Evolutionary conservation across 805 yeast genomes (phyloP).

Genomic region (Pichia phayaonensis): DNA sequence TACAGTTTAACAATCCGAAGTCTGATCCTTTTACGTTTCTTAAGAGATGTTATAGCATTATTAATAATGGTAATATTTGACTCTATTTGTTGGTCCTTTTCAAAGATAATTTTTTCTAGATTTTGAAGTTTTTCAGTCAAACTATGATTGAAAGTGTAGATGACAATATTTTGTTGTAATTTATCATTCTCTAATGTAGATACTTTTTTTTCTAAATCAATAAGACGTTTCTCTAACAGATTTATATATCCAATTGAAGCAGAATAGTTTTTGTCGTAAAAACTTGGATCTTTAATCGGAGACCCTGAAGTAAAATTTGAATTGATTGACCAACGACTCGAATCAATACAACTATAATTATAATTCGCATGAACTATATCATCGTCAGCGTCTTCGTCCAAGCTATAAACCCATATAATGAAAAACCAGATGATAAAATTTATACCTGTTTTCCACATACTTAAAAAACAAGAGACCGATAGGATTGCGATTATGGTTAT

Average conservation of each 20-base stretch:
- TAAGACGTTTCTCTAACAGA: background rate
- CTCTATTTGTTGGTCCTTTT: background rate
- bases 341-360: background rate
- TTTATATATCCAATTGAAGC: background rate
- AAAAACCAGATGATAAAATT: slow-evolving; percentile 9
- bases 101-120: slow-evolving; percentile 5
- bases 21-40: background rate
- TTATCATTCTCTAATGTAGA: slow-evolving; percentile 7
- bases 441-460: slow-evolving; percentile 5
- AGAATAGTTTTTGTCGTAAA: background rate
- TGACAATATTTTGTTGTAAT: slow-evolving; percentile 9
- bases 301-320: background rate
- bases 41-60: background rate
- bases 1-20: slow-evolving; percentile 1
- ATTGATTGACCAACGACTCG: background rate
- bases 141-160: slow-evolving; percentile 9
- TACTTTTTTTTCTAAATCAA: slow-evolving; percentile 2
- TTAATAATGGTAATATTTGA: background rate
- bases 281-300: background rate
- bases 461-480: slow-evolving; percentile 9
- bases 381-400: slow-evolving; percentile 1
- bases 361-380: background rate
- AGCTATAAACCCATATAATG: slow-evolving; percentile 11
- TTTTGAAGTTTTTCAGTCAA: slow-evolving; percentile 9
- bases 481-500: slow-evolving; percentile 2